Conservation (phyloP, 257 asterid genomes). For the Ehretia macrophylla region DNA sequence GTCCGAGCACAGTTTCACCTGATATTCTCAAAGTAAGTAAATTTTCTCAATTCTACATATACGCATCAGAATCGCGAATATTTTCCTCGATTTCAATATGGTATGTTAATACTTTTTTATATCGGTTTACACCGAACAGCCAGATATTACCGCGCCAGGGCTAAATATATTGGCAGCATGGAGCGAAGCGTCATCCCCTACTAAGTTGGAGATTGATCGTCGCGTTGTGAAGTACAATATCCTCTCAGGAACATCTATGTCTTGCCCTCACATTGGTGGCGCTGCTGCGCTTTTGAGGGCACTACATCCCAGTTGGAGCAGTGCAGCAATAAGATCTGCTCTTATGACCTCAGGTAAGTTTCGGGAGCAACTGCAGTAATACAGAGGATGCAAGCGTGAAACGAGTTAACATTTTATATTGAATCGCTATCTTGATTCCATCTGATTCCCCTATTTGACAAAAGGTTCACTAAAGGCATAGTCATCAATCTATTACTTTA, state of each 20-base stretch:
- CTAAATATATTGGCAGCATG: conserved; percentile 92
- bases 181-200: conserved; percentile 81
- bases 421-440: too few relatives aligned
- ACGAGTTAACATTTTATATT: too few relatives aligned
- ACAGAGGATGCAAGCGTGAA: too few relatives aligned
- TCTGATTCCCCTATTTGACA: too few relatives aligned
- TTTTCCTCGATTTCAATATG: too few relatives aligned
- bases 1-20: conserved; percentile 35
- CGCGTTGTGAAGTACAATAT: conserved; percentile 67
- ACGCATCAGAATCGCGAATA: neutral
- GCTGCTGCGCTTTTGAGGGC: conserved; percentile 78
- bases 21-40: conserved; percentile 36
- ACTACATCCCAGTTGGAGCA: conserved; percentile 86
- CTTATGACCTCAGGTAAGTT: conserved; percentile 66
- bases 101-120: neutral
- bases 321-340: conserved; percentile 95
- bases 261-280: conserved; percentile 83
- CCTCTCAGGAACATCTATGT: conserved; percentile 85
- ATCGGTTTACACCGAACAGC: conserved; percentile 35
- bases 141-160: conserved; percentile 94
- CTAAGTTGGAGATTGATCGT: conserved; percentile 46
- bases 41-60: neutral
- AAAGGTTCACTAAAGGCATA: too few relatives aligned
- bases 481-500: too few relatives aligned
- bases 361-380: too few relatives aligned